Percentiles rank a stretch among this genome's conserved stretches.
These are phyloP conservation scores for Fusarium sublunatum DNA, from an alignment of 2,329 filamentous ascomycete species.

Conservation along the genomic window DNA sequence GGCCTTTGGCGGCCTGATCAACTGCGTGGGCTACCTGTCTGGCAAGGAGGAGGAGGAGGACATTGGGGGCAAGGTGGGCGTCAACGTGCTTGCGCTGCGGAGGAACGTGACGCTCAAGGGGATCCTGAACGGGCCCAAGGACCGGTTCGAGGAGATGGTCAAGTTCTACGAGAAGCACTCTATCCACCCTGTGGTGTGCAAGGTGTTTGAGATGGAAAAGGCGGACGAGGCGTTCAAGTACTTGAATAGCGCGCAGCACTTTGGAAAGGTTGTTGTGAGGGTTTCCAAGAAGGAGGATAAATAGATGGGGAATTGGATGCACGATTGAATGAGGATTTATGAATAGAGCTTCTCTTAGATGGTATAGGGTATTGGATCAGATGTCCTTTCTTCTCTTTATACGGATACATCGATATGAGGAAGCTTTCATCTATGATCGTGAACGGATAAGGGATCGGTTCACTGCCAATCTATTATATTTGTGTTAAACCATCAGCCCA, in stretches of 20 bases:
- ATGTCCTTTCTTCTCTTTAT: no score
- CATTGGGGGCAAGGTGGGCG: conserved; percentile 58
- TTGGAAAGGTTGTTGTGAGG: conserved; percentile 67
- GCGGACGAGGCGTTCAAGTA: conserved; percentile 63
- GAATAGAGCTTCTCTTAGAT: background rate
- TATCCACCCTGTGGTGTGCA: conserved; percentile 62
- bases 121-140: conserved; percentile 69
- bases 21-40: conserved; percentile 61
- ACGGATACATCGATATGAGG: no score
- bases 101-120: conserved; percentile 63
- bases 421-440: no score
- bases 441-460: no score
- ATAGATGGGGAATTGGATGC: background rate
- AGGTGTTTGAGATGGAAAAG: conserved; percentile 60
- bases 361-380: no score
- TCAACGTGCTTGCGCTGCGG: conserved; percentile 66
- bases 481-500: no score
- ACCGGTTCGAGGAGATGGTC: conserved; percentile 66
- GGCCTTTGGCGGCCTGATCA: conserved; percentile 66
- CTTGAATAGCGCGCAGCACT: conserved; percentile 64
- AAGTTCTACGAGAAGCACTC: conserved; percentile 56
- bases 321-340: background rate
- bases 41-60: conserved; percentile 66
- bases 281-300: conserved; percentile 46
- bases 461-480: no score